Conservation (phyloP, 73 alveolate genomes). For the Effrenium voratum region DNA sequence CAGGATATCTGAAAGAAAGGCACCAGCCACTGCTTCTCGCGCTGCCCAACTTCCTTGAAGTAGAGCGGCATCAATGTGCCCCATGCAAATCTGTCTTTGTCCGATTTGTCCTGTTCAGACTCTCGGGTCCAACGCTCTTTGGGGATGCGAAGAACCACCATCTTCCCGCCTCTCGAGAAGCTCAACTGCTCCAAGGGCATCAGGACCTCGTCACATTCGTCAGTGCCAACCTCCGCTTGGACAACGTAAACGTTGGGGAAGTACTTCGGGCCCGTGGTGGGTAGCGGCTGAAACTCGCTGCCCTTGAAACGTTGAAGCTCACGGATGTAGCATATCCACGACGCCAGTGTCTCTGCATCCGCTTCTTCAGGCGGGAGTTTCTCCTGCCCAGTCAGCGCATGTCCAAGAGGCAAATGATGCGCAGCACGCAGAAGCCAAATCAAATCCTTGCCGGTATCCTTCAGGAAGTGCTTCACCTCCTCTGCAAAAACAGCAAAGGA, state of each 20-base stretch:
- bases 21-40: background rate
- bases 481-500: background rate
- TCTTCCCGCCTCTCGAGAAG: background rate
- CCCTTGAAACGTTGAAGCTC: background rate
- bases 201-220: background rate
- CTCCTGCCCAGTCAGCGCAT: background rate
- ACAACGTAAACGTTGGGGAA: background rate
- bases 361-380: background rate
- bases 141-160: background rate
- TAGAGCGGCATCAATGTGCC: slow-evolving; percentile 38
- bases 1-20: background rate
- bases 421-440: background rate
- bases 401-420: background rate
- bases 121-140: background rate
- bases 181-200: background rate
- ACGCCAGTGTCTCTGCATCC: background rate
- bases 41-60: background rate
- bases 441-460: background rate
- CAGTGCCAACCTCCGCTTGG: background rate
- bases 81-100: background rate
- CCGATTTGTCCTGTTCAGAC: background rate
- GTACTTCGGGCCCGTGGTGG: background rate
- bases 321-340: background rate
- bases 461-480: background rate
- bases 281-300: background rate